These are phyloP conservation scores for Fagus sylvatica DNA, from an alignment of 306 rosid species.

Conservation along the genomic window DNA sequence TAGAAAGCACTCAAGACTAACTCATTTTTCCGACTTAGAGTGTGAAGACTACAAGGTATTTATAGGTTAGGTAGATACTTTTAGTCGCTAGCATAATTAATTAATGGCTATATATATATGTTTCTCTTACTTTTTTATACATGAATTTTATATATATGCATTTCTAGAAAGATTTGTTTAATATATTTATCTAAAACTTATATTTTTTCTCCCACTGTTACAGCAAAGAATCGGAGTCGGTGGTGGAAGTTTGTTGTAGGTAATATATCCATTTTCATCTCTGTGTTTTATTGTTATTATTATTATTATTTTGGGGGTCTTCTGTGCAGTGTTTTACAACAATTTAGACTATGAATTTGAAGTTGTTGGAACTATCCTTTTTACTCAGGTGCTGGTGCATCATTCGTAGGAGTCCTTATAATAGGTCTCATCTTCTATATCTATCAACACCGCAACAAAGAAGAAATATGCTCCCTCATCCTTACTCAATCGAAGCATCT, in stretches of 20 bases:
- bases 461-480: conserved; percentile 27
- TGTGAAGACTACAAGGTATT: too few species aligned
- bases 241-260: neutral
- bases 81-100: too few species aligned
- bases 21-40: too few species aligned
- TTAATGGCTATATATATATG: too few species aligned
- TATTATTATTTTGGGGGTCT: too few species aligned
- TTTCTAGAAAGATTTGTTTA: too few species aligned
- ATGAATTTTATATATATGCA: too few species aligned
- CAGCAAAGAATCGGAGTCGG: accelerated
- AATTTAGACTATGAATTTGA: neutral
- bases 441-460: conserved; percentile 27
- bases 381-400: conserved; percentile 29
- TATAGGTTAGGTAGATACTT: too few species aligned
- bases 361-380: conserved; percentile 6
- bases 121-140: too few species aligned
- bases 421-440: neutral
- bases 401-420: neutral
- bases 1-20: too few species aligned
- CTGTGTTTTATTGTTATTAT: too few species aligned
- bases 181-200: too few species aligned
- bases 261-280: neutral
- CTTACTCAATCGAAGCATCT: conserved; percentile 36
- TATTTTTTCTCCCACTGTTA: neutral
- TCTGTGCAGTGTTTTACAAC: neutral